A percentile compares a stretch with the other conserved stretches of the same genome.
phyloP scores from a whole-genome alignment of 2,329 filamentous ascomycete species.

The Aspergillus hiratsukae region DNA sequence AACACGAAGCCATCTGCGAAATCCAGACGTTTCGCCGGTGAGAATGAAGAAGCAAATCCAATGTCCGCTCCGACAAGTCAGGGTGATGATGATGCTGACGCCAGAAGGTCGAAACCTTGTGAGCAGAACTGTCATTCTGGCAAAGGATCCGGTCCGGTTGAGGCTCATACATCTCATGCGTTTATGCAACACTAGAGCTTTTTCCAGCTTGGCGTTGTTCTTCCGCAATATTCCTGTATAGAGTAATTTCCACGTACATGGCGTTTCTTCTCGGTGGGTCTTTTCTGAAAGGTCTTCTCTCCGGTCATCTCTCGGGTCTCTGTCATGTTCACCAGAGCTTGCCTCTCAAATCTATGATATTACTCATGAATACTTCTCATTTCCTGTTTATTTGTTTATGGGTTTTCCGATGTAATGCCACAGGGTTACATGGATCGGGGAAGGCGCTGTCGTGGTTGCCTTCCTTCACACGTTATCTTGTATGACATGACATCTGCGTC shows the following conservation, averaged over 20 bases:
- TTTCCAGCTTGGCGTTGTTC: not conserved
- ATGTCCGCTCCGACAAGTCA: not conserved
- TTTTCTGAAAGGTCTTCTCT: not conserved
- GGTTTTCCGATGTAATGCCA: not conserved
- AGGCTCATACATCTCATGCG: not conserved
- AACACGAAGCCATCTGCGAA: constrained; percentile 19
- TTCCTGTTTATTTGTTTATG: not conserved
- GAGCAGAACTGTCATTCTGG: not conserved
- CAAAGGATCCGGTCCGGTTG: not conserved
- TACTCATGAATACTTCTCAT: not conserved
- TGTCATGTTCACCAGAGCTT: not conserved
- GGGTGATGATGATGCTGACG: not conserved
- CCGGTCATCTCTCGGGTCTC: not conserved
- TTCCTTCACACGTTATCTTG: not conserved
- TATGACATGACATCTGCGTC: not conserved
- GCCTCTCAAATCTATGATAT: not conserved
- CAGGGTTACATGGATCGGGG: not conserved
- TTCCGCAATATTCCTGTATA: not conserved
- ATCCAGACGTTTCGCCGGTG: not conserved
- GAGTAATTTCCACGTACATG: not conserved
- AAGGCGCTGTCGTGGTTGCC: not conserved
- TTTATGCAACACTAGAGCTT: not conserved
- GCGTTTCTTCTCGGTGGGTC: not conserved
- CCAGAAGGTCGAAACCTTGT: not conserved
- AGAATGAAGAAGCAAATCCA: not conserved